Evolutionary conservation across 1,284 basidiomycete species (phyloP).

Genomic region (Peniophora sp.): DNA sequence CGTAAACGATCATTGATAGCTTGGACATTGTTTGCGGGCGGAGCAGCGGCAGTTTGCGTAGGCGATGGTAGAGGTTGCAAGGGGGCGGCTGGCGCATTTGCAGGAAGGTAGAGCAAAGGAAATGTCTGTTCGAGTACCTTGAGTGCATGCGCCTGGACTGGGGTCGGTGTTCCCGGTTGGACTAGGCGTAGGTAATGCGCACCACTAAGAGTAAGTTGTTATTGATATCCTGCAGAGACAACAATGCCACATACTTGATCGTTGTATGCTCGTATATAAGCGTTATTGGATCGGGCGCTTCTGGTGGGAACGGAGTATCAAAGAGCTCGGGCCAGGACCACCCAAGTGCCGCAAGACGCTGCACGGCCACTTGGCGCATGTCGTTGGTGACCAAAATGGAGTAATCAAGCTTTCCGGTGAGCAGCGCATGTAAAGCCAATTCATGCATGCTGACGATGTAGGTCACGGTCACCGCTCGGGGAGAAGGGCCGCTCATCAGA

Average conservation of each 20-base stretch:
- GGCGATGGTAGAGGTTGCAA: conserved; percentile 15
- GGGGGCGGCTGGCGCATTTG: conserved; percentile 11
- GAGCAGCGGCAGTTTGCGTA: conserved; percentile 14
- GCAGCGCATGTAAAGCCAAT: background rate
- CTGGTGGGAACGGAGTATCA: conserved; percentile 44
- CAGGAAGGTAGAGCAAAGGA: conserved; percentile 33
- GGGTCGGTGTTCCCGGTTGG: conserved; percentile 43
- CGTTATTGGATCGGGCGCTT: conserved; percentile 30
- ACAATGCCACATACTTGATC: conserved; percentile 42
- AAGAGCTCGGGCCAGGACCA: conserved; percentile 58
- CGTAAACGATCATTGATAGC: conserved; percentile 49
- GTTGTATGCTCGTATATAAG: conserved; percentile 50
- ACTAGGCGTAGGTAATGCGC: conserved; percentile 50
- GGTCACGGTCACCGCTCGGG: conserved; percentile 9
- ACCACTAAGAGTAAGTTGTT: conserved; percentile 31
- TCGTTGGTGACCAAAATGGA: too few relatives aligned
- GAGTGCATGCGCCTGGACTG: conserved; percentile 58
- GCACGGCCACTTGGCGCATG: background rate
- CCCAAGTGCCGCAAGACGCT: conserved; percentile 31
- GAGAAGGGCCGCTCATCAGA: conserved; percentile 4
- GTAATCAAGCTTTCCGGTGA: too few relatives aligned
- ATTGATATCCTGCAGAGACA: conserved; percentile 9
- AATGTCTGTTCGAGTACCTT: conserved; percentile 68
- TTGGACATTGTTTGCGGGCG: conserved; percentile 14
- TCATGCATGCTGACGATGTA: conserved; percentile 24